Evolutionary conservation across 2,329 filamentous ascomycete genomes (phyloP).

Genomic region (Ampelomyces quisqualis): DNA sequence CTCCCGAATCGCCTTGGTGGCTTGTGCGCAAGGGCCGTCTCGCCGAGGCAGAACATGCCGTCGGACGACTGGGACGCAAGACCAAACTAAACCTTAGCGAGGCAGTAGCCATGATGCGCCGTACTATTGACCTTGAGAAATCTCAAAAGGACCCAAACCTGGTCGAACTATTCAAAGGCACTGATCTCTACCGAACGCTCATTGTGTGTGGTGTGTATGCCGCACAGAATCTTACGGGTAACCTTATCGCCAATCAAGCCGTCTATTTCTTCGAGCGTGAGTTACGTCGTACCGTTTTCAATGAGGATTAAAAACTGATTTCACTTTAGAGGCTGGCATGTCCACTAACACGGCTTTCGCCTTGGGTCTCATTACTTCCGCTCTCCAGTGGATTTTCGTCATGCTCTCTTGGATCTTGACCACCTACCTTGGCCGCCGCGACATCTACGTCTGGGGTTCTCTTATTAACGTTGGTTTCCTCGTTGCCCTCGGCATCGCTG

Average conservation of each 20-base stretch:
- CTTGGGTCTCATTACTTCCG: slow-evolving; percentile 65
- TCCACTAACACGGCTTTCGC: slow-evolving; percentile 57
- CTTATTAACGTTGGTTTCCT: slow-evolving; percentile 57
- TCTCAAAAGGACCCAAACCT: slow-evolving; percentile 50
- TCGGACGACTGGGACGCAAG: slow-evolving; percentile 53
- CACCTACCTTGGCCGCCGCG: slow-evolving; percentile 62
- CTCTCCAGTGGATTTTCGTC: slow-evolving; percentile 62
- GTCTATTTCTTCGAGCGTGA: slow-evolving; percentile 63
- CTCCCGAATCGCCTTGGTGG: slow-evolving; percentile 57
- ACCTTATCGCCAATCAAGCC: slow-evolving; percentile 64
- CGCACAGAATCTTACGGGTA: slow-evolving; percentile 63
- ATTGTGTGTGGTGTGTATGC: slow-evolving; percentile 60
- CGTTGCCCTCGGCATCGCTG: slow-evolving; percentile 61
- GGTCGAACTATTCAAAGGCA: slow-evolving; percentile 57
- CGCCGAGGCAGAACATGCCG: slow-evolving; percentile 48
- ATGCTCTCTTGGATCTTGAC: slow-evolving; percentile 69
- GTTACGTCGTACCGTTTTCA: too few relatives aligned
- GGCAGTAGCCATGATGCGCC: slow-evolving; percentile 61
- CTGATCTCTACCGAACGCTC: slow-evolving; percentile 56
- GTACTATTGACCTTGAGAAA: slow-evolving; percentile 58
- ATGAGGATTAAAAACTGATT: too few relatives aligned
- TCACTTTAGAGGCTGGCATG: slow-evolving; percentile 67
- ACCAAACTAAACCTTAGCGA: slow-evolving; percentile 46
- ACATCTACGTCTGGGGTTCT: slow-evolving; percentile 65
- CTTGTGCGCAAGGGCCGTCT: slow-evolving; percentile 49